Conservation (phyloP, 331 rosid species). For the Phaseolus coccineus region DNA sequence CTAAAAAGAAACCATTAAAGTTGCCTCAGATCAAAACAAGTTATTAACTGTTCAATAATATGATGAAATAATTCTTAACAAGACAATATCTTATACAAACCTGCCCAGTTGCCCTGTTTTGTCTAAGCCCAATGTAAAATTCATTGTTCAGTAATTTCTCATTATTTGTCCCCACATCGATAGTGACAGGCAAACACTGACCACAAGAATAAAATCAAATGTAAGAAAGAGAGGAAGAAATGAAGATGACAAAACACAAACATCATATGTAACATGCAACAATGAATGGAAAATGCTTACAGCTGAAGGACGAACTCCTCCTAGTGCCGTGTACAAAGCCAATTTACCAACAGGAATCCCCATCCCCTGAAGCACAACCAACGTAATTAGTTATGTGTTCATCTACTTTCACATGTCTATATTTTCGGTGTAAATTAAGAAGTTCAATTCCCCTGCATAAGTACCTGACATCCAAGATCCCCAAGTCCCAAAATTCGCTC, state of each 20-base stretch:
- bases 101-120: slow-evolving; percentile 93
- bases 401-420: slow-evolving; percentile 10
- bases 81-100: slow-evolving; percentile 51
- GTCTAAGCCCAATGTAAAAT: slow-evolving; percentile 91
- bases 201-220: slow-evolving; percentile 18
- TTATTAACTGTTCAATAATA: background rate
- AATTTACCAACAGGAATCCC: slow-evolving; percentile 99
- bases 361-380: slow-evolving; percentile 81
- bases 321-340: slow-evolving; percentile 88
- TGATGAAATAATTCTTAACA: slow-evolving; percentile 28
- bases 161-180: slow-evolving; percentile 97
- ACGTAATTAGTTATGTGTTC: slow-evolving; percentile 35
- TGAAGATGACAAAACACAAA: background rate
- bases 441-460: slow-evolving; percentile 28
- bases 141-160: slow-evolving; percentile 84
- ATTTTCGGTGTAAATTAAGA: slow-evolving; percentile 10
- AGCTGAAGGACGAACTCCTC: slow-evolving; percentile 94
- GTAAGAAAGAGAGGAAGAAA: slow-evolving; percentile 3
- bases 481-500: slow-evolving; percentile 98
- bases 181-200: slow-evolving; percentile 95
- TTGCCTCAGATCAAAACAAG: slow-evolving; percentile 41
- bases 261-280: slow-evolving; percentile 20
- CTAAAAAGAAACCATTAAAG: slow-evolving; percentile 53
- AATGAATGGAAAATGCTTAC: slow-evolving; percentile 59
- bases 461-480: slow-evolving; percentile 98